phyloP scores from a whole-genome alignment of 768 basidiomycete genomes.

The Dentipellis sp. region DNA sequence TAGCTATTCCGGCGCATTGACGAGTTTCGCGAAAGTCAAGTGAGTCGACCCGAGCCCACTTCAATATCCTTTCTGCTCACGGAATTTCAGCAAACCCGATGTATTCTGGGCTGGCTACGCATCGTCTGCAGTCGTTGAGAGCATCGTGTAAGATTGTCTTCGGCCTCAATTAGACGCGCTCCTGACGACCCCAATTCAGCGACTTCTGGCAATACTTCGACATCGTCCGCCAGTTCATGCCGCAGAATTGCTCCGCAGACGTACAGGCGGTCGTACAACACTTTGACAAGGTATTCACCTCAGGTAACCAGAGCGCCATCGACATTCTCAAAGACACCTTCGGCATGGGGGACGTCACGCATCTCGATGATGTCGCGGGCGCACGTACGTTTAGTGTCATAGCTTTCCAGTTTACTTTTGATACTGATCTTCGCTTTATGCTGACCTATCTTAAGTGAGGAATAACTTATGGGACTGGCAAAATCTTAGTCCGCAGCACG shows the following conservation, averaged over 20 bases:
- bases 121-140: conserved; percentile 60
- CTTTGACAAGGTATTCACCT: conserved; percentile 47
- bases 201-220: conserved; percentile 70
- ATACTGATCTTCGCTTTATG: too few species aligned
- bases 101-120: conserved; percentile 57
- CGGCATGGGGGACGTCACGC: conserved; percentile 45
- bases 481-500: conserved; percentile 40
- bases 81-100: conserved; percentile 37
- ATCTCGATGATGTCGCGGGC: conserved; percentile 59
- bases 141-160: conserved; percentile 30
- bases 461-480: conserved; percentile 67
- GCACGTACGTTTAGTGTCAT: conserved; percentile 33
- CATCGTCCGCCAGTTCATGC: conserved; percentile 59
- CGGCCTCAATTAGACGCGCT: too few species aligned
- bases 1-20: conserved; percentile 25
- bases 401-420: not conserved
- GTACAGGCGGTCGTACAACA: conserved; percentile 53
- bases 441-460: conserved; percentile 23
- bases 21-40: not conserved
- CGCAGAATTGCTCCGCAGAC: conserved; percentile 66
- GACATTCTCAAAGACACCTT: conserved; percentile 46
- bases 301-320: conserved; percentile 36
- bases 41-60: conserved; percentile 2
- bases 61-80: too few species aligned
- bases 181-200: too few species aligned